phyloP scores from a whole-genome alignment of 805 yeast genomes.

The Schwanniomyces occidentalis region DNA sequence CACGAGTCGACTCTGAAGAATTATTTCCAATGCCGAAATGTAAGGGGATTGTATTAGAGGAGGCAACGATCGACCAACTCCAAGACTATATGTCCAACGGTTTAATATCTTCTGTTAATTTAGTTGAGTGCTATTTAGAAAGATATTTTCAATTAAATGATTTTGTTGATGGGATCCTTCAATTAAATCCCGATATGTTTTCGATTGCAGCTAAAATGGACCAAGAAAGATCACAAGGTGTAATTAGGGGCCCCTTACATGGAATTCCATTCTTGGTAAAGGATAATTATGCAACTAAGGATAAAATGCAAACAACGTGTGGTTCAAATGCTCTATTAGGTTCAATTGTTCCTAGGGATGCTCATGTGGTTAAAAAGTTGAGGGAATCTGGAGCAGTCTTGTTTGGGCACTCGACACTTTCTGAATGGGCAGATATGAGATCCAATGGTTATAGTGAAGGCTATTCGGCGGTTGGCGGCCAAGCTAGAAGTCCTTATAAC shows the following conservation, averaged over 20 bases:
- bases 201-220: constrained; percentile 21
- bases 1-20: constrained; percentile 6
- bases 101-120: constrained; percentile 17
- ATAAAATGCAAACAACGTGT: constrained; percentile 17
- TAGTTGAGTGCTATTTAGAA: constrained; percentile 20
- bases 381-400: constrained; percentile 28
- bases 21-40: constrained; percentile 17
- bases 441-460: constrained; percentile 24
- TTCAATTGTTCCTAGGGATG: constrained; percentile 28
- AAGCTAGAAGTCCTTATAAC: constrained; percentile 25
- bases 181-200: constrained; percentile 24
- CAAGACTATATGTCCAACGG: constrained; percentile 21
- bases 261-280: constrained; percentile 29
- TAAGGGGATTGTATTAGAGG: constrained; percentile 23
- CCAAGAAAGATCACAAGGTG: constrained; percentile 16
- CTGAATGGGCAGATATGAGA: constrained; percentile 32
- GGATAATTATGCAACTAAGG: constrained; percentile 26
- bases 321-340: constrained; percentile 24
- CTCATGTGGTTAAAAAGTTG: constrained; percentile 20
- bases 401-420: constrained; percentile 25
- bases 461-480: constrained; percentile 26
- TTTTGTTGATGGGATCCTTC: constrained; percentile 19
- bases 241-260: constrained; percentile 21
- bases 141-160: constrained; percentile 22
- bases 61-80: constrained; percentile 27